A percentile compares a stretch with the other conserved stretches of the same genome.
These are phyloP conservation scores for Coprinopsis cinerea DNA, from an alignment of 768 basidiomycete species.

Conservation along the genomic window DNA sequence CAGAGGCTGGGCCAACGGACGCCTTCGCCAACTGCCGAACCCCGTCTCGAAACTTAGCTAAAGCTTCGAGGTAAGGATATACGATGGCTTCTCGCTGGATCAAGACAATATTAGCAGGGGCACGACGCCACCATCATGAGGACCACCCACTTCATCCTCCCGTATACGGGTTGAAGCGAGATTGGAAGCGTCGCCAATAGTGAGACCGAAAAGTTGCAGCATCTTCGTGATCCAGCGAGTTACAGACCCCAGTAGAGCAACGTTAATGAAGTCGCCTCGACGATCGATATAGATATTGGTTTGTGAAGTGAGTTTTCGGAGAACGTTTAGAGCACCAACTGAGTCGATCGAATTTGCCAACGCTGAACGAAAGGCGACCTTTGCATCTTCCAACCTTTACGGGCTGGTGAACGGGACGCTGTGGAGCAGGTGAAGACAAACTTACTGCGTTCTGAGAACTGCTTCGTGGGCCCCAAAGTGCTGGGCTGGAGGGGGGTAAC, in stretches of 20 bases:
- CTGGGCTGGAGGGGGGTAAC: constrained; percentile 49
- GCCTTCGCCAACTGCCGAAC: constrained; percentile 78
- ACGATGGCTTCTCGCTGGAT: constrained; percentile 79
- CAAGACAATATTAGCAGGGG: no score
- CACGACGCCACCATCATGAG: no score
- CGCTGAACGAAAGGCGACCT: constrained; percentile 73
- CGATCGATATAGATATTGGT: constrained; percentile 85
- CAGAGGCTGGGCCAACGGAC: constrained; percentile 56
- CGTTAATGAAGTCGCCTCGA: constrained; percentile 51
- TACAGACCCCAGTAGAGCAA: constrained; percentile 56
- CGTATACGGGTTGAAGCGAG: constrained; percentile 6
- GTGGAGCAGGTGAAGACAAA: constrained; percentile 1
- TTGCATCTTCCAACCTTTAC: constrained; percentile 65
- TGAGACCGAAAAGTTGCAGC: constrained; percentile 76
- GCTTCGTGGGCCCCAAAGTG: constrained; percentile 63
- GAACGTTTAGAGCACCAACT: constrained; percentile 66
- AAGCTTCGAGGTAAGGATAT: constrained; percentile 80
- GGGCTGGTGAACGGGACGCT: neutral
- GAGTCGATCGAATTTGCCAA: constrained; percentile 99
- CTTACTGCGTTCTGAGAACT: constrained; percentile 61
- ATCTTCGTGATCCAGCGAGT: constrained; percentile 68
- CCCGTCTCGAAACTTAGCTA: constrained; percentile 89
- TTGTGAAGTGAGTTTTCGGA: constrained; percentile 77
- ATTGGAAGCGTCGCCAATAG: constrained; percentile 31
- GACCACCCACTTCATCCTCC: no score